A percentile compares a stretch with the other conserved stretches of the same genome.
phyloP scores from a whole-genome alignment of 139 green algal genomes.

The Tetraselmis chui region DNA sequence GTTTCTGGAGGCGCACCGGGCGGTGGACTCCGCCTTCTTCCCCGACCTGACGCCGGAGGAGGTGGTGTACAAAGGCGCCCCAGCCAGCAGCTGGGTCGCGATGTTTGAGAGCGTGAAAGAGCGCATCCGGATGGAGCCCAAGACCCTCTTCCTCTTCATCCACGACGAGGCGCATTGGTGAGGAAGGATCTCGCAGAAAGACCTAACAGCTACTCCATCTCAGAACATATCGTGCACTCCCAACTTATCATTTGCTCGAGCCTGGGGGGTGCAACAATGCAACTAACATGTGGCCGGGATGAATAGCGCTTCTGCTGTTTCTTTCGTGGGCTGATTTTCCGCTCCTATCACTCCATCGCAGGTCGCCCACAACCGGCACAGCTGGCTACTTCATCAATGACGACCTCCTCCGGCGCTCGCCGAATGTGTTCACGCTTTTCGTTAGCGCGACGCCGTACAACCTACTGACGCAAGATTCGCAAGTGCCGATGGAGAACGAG shows the following conservation, averaged over 20 bases:
- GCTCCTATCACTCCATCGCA: too few species aligned
- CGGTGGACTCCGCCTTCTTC: not conserved
- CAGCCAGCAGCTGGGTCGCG: not conserved
- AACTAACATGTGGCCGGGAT: too few species aligned
- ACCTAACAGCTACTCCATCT: too few species aligned
- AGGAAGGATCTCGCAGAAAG: too few species aligned
- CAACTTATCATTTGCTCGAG: too few species aligned
- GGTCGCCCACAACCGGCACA: not conserved
- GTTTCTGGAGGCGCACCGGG: not conserved
- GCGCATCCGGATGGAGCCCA: not conserved
- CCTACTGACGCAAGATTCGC: not conserved
- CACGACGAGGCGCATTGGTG: not conserved
- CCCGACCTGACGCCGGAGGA: not conserved
- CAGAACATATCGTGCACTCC: too few species aligned
- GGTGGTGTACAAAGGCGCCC: not conserved
- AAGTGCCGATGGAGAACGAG: not conserved
- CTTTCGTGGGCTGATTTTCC: too few species aligned
- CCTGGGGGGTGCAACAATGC: too few species aligned
- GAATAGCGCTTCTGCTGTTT: too few species aligned
- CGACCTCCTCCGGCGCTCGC: not conserved
- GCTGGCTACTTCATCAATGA: not conserved
- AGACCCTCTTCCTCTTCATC: not conserved
- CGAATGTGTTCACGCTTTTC: not conserved
- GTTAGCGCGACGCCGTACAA: not conserved
- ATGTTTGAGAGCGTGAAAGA: not conserved